A percentile compares a stretch with the other conserved stretches of the same genome.
These are phyloP conservation scores for Ottelia alismoides DNA, from an alignment of 106 monocot genomes.

Conservation along the genomic window DNA sequence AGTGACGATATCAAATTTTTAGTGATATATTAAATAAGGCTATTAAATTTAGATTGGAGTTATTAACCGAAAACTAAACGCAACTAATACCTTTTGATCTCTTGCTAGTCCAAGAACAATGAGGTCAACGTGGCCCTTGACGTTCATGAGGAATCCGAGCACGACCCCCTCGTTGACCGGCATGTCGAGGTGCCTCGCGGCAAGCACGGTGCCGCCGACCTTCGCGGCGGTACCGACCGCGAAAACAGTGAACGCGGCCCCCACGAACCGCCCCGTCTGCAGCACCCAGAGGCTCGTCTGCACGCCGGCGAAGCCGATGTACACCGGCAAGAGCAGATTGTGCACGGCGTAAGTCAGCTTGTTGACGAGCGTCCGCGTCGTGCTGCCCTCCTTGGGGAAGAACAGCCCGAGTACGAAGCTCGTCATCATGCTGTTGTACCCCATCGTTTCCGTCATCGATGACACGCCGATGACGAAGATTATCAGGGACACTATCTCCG, in stretches of 20 bases:
- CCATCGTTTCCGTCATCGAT: constrained; percentile 23
- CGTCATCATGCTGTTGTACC: constrained; percentile 37
- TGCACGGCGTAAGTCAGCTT: constrained; percentile 29
- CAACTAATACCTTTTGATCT: constrained; percentile 6
- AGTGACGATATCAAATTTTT: neutral
- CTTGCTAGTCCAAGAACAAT: constrained; percentile 23
- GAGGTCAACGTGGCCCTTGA: constrained; percentile 56
- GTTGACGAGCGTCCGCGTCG: constrained; percentile 31
- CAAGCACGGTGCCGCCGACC: constrained; percentile 40
- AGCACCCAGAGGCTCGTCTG: constrained; percentile 15
- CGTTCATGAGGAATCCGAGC: constrained; percentile 52
- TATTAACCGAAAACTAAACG: neutral
- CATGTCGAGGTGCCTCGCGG: constrained; percentile 19
- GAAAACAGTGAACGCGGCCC: constrained; percentile 10
- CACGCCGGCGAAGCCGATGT: constrained; percentile 32
- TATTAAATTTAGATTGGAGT: neutral
- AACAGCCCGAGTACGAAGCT: constrained; percentile 41
- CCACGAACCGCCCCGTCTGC: neutral
- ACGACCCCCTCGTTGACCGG: constrained; percentile 21
- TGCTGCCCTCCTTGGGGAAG: constrained; percentile 46
- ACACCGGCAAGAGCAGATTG: constrained; percentile 39
- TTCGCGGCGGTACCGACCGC: constrained; percentile 27
- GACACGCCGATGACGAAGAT: constrained; percentile 15
- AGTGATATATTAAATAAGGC: neutral
- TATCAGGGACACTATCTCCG: constrained; percentile 9